Base-by-base conservation (phyloP, 2,329 filamentous ascomycete species). In the Ilyonectria sp. region DNA sequence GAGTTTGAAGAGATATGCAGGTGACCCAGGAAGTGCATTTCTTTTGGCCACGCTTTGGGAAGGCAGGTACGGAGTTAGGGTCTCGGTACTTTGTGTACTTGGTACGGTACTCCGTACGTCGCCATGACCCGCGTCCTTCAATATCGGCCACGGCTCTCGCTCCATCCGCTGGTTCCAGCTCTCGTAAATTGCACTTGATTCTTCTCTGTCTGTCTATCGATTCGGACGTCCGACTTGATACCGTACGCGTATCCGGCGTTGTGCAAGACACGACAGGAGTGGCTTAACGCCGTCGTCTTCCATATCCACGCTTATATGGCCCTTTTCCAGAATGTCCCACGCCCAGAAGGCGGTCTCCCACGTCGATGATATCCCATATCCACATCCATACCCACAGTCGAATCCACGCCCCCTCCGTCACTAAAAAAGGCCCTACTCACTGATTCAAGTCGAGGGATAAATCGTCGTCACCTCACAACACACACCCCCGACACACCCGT, bases 391-490 rank as follows among this genome's bases (percentile, higher is more conserved):
- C 23, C 63, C 63, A 66, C 63, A 66, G 4, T 46, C 21, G 58
- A 56, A 54, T 54, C 58, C 63, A 66, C 58, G 63, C 56, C 63
- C 63, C 63, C 63, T 65, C 63, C 52, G 53, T 61, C 47, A 58
- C 63, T 54, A 58, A 66, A 62, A 66, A 61, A 57, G 63, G 52
- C 50, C 49, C 26, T 37, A 43, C 46, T 43, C 46, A 54, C 59
- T 60, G 63, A 61, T 66, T 61, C 58, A 58, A 52, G 46, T 56
- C 47, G 63, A 66, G 58, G 63, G 63, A 57, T 61, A 61, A 62
- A 66, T 61, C 58, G 58, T 65, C 63, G 57, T 66, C 54, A 37
- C 52, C 58, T 55, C 63, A 54, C 60, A 53, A 57, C 54, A 65
- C 57, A 65, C 54, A 11, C 57, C 63, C 63, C 58, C 33, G 58